phyloP scores from a whole-genome alignment of 2,329 filamentous ascomycete species.

The Xylariales sp. region DNA sequence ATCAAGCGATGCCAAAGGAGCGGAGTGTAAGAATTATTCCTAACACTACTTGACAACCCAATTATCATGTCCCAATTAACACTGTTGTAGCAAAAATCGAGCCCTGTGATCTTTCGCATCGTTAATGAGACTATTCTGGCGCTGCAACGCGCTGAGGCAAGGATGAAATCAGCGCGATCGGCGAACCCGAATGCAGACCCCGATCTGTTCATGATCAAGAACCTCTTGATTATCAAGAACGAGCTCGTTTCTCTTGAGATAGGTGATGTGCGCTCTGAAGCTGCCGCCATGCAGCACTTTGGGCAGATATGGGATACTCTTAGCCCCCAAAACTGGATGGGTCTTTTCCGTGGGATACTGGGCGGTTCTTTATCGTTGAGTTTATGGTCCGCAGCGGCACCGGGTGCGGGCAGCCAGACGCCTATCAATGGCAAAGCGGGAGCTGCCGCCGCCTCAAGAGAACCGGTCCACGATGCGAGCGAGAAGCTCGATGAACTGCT shows the following conservation, averaged over 20 bases:
- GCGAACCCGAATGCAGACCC: conserved; percentile 60
- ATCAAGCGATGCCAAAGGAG: conserved; percentile 61
- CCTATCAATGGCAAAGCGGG: conserved; percentile 10
- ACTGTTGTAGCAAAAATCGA: conserved; percentile 42
- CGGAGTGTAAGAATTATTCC: conserved; percentile 46
- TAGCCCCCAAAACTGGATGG: conserved; percentile 52
- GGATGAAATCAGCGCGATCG: conserved; percentile 58
- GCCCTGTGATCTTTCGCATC: conserved; percentile 60
- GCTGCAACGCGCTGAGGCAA: conserved; percentile 69
- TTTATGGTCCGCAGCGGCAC: conserved; percentile 21
- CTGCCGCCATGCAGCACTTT: conserved; percentile 55
- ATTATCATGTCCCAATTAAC: background rate
- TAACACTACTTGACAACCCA: background rate
- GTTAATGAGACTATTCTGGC: conserved; percentile 87
- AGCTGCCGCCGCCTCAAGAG: conserved; percentile 9
- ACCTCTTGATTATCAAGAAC: conserved; percentile 91
- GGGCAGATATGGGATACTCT: conserved; percentile 62
- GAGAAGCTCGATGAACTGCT: conserved; percentile 62
- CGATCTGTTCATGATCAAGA: conserved; percentile 90
- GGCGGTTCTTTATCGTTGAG: conserved; percentile 42
- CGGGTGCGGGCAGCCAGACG: conserved; percentile 12
- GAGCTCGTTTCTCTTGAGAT: conserved; percentile 96
- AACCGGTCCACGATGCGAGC: conserved; percentile 48
- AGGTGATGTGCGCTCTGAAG: conserved; percentile 56
- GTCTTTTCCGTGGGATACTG: conserved; percentile 56